Evolutionary conservation across 306 rosid species (phyloP).

Genomic region (Lathyrus tuberosus): DNA sequence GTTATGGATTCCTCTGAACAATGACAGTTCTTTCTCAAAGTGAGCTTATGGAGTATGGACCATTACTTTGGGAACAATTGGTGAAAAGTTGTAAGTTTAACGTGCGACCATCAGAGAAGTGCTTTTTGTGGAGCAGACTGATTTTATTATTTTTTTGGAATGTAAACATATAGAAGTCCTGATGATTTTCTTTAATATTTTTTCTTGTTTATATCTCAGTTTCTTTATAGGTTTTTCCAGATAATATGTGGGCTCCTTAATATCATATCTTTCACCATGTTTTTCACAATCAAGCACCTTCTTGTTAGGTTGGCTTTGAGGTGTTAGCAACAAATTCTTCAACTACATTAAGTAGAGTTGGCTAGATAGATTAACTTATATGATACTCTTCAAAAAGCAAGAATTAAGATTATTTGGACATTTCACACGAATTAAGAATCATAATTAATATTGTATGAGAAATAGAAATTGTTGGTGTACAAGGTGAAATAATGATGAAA

Average conservation of each 20-base stretch:
- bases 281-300: too few relatives aligned
- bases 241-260: constrained; percentile 9
- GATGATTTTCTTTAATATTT: not conserved
- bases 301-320: too few relatives aligned
- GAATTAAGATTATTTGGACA: too few relatives aligned
- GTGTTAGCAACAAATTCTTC: too few relatives aligned
- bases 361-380: too few relatives aligned
- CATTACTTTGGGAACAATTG: constrained; percentile 18
- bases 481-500: too few relatives aligned
- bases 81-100: constrained; percentile 29
- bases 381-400: too few relatives aligned
- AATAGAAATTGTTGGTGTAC: too few relatives aligned
- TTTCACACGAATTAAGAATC: too few relatives aligned
- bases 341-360: too few relatives aligned
- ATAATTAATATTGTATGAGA: too few relatives aligned
- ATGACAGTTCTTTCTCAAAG: constrained; percentile 17
- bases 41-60: constrained; percentile 11
- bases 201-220: not conserved
- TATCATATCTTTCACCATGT: not conserved
- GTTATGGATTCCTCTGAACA: not conserved
- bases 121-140: constrained; percentile 1
- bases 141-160: too few relatives aligned
- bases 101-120: constrained; percentile 28
- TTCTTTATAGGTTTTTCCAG: constrained; percentile 7
- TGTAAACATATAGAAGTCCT: not conserved